These are phyloP conservation scores for Pouteria glomerata DNA, from an alignment of 148 eudicot genomes.

Conservation along the genomic window DNA sequence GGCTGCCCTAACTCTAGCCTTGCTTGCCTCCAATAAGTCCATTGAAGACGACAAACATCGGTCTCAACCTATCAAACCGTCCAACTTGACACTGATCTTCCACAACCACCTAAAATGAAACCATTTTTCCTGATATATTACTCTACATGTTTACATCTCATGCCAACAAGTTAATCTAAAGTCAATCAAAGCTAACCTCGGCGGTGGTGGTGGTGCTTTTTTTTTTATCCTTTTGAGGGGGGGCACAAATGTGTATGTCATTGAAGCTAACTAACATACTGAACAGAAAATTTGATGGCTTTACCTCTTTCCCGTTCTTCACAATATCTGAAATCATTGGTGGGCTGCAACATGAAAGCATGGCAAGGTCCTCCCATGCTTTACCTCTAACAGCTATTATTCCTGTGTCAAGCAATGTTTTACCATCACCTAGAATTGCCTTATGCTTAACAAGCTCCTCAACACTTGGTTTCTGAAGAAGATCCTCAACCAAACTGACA, in stretches of 20 bases:
- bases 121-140: too few species aligned
- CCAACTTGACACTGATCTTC: too few species aligned
- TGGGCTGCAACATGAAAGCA: conserved; percentile 65
- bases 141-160: background rate
- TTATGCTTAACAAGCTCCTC: conserved; percentile 67
- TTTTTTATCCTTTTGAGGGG: too few species aligned
- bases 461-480: conserved; percentile 86
- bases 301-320: conserved; percentile 80
- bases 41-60: too few species aligned
- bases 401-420: conserved; percentile 97
- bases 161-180: background rate
- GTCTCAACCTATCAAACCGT: too few species aligned
- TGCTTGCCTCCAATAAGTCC: too few species aligned
- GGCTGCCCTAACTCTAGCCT: too few species aligned
- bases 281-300: conserved; percentile 19
- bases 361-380: conserved; percentile 88
- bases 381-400: conserved; percentile 90
- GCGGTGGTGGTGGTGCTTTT: too few species aligned
- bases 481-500: conserved; percentile 64
- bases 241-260: background rate
- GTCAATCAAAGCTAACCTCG: background rate
- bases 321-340: conserved; percentile 67
- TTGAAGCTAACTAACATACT: background rate
- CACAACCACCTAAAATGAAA: too few species aligned
- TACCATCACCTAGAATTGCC: conserved; percentile 90